phyloP scores from a whole-genome alignment of 345 rosid genomes.

The Dipteronia dyeriana region DNA sequence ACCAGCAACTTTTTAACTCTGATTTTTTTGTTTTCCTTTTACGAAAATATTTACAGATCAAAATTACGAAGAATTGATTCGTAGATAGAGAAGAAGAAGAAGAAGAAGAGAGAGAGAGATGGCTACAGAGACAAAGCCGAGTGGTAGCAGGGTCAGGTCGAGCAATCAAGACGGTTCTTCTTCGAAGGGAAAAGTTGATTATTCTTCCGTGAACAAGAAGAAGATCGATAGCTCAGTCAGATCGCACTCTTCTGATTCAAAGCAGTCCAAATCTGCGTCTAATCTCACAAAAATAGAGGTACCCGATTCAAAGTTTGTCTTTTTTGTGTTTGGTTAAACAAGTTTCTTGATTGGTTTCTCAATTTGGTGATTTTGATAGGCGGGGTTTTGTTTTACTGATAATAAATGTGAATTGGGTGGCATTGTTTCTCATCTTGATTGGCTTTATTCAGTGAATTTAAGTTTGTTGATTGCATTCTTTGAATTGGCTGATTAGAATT shows the following conservation, averaged over 20 bases:
- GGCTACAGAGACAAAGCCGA: slow-evolving; percentile 55
- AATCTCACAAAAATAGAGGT: slow-evolving; percentile 58
- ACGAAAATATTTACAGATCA: too few relatives aligned
- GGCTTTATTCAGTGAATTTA: neutral
- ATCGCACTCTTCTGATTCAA: slow-evolving; percentile 40
- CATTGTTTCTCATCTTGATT: neutral
- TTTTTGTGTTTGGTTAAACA: neutral
- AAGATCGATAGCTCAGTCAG: slow-evolving; percentile 54
- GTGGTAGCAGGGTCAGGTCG: slow-evolving; percentile 44
- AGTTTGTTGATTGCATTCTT: neutral
- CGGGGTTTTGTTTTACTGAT: neutral
- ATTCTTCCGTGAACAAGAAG: slow-evolving; percentile 46
- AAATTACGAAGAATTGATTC: slow-evolving; percentile 6
- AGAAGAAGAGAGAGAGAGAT: slow-evolving; percentile 13
- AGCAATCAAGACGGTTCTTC: slow-evolving; percentile 52
- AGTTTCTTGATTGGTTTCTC: neutral
- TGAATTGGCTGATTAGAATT: slow-evolving; percentile 13
- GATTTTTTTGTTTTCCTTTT: neutral
- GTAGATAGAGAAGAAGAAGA: neutral
- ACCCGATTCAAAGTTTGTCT: slow-evolving; percentile 26
- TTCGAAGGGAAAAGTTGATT: slow-evolving; percentile 36
- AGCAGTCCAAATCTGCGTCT: slow-evolving; percentile 51
- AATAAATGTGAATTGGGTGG: neutral
- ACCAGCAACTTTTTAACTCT: neutral
- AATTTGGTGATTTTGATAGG: slow-evolving; percentile 19